Conservation (phyloP, 768 basidiomycete genomes). For the Russula vinacea region DNA sequence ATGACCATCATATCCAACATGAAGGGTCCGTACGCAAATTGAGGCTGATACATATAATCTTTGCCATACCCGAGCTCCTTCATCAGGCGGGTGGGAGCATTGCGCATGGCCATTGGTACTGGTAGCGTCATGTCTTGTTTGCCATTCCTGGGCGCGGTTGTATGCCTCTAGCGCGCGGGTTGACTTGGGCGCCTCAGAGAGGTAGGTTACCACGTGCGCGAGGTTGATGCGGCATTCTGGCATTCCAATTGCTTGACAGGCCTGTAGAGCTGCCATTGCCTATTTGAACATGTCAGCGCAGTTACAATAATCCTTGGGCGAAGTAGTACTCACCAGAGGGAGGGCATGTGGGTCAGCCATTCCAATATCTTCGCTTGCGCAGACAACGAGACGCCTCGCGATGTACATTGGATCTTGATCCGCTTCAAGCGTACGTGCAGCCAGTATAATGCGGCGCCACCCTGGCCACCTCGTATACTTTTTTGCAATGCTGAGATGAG, state of each 20-base stretch:
- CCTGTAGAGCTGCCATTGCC: slow-evolving; percentile 63
- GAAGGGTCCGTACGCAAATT: slow-evolving; percentile 38
- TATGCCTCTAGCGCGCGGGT: slow-evolving; percentile 79
- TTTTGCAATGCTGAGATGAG: slow-evolving; percentile 87
- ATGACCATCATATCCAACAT: too few relatives aligned
- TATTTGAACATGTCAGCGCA: slow-evolving; percentile 31
- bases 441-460: slow-evolving; percentile 83
- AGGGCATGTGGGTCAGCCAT: slow-evolving; percentile 73
- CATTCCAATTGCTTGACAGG: slow-evolving; percentile 71
- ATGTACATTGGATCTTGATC: slow-evolving; percentile 82
- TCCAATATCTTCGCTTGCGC: slow-evolving; percentile 85
- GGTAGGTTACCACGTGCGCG: slow-evolving; percentile 73
- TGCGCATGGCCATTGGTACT: slow-evolving; percentile 72
- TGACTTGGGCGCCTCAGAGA: slow-evolving; percentile 78
- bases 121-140: slow-evolving; percentile 50
- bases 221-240: slow-evolving; percentile 81
- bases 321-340: slow-evolving; percentile 52
- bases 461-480: slow-evolving; percentile 71
- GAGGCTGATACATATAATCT: slow-evolving; percentile 51
- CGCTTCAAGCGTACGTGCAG: slow-evolving; percentile 72
- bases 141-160: slow-evolving; percentile 60
- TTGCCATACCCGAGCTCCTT: slow-evolving; percentile 52
- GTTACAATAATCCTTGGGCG: background rate
- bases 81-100: slow-evolving; percentile 70
- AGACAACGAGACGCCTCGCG: slow-evolving; percentile 69